Evolutionary conservation across 345 rosid genomes (phyloP).

Genomic region (Rhodamnia argentea): DNA sequence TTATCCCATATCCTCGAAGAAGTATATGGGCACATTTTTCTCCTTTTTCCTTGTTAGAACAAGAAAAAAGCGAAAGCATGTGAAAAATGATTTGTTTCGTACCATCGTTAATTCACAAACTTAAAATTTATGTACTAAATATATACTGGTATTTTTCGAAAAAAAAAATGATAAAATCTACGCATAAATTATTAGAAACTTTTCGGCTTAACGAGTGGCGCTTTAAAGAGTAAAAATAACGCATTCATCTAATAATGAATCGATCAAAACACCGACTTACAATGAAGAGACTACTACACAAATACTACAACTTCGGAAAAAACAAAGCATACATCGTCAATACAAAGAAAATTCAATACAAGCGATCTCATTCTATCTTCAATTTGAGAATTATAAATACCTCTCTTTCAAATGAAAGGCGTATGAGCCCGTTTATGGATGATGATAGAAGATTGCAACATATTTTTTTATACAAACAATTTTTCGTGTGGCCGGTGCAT

Average conservation of each 20-base stretch:
- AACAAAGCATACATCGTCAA: background rate
- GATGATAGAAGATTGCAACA: accelerated
- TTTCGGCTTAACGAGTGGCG: no score
- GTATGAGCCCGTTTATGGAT: accelerated
- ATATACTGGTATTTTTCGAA: no score
- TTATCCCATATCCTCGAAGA: no score
- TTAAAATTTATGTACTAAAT: background rate
- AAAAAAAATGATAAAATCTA: background rate
- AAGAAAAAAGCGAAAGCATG: background rate
- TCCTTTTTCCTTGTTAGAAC: background rate
- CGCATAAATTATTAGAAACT: background rate
- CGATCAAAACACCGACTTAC: background rate
- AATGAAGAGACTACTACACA: accelerated
- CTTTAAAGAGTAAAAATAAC: no score
- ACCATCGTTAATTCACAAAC: background rate
- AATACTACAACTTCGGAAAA: no score
- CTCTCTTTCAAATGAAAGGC: background rate
- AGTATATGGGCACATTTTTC: background rate
- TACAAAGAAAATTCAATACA: background rate
- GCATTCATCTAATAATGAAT: background rate
- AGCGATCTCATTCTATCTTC: accelerated
- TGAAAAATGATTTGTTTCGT: background rate
- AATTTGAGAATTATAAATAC: background rate
- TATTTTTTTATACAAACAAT: background rate
- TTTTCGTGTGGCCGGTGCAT: background rate